A percentile compares a stretch with the other conserved stretches of the same genome.
These are phyloP conservation scores for Ramularia endophylla DNA, from an alignment of 2,329 filamentous ascomycete species.

Conservation along the genomic window DNA sequence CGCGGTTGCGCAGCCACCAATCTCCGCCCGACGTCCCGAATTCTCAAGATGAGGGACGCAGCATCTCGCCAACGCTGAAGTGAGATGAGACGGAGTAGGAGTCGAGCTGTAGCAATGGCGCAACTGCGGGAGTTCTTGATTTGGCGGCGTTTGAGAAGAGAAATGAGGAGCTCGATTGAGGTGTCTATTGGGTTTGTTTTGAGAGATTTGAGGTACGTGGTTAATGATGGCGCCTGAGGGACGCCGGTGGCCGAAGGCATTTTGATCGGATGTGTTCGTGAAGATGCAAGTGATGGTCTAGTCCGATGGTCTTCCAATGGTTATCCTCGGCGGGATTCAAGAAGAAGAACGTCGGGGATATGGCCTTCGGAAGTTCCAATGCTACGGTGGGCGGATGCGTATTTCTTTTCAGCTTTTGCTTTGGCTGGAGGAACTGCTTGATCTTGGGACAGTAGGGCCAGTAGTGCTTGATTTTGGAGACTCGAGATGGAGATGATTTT, in stretches of 20 bases:
- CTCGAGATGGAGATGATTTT: too few relatives aligned
- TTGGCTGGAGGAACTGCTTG: too few relatives aligned
- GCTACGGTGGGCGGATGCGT: too few relatives aligned
- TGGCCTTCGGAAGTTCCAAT: too few relatives aligned
- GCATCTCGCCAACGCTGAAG: constrained; percentile 73
- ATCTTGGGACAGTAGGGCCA: too few relatives aligned
- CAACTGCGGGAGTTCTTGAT: constrained; percentile 83
- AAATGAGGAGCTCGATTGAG: constrained; percentile 76
- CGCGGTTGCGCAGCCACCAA: constrained; percentile 79
- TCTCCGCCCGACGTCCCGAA: constrained; percentile 70
- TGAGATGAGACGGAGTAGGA: constrained; percentile 80
- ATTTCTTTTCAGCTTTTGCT: too few relatives aligned
- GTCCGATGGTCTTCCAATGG: not conserved
- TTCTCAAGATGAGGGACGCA: constrained; percentile 69
- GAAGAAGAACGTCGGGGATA: too few relatives aligned
- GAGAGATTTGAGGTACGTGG: constrained; percentile 71
- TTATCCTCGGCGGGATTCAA: too few relatives aligned
- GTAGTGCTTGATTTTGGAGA: too few relatives aligned
- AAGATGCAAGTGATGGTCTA: constrained; percentile 1
- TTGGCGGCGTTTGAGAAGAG: constrained; percentile 83
- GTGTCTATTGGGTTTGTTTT: constrained; percentile 70
- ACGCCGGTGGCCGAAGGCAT: constrained; percentile 55
- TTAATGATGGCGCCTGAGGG: constrained; percentile 62
- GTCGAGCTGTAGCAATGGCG: constrained; percentile 83
- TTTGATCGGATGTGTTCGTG: constrained; percentile 2